Base-by-base conservation (phyloP, 768 basidiomycete genomes). In the Gloeostereum incarnatum region DNA sequence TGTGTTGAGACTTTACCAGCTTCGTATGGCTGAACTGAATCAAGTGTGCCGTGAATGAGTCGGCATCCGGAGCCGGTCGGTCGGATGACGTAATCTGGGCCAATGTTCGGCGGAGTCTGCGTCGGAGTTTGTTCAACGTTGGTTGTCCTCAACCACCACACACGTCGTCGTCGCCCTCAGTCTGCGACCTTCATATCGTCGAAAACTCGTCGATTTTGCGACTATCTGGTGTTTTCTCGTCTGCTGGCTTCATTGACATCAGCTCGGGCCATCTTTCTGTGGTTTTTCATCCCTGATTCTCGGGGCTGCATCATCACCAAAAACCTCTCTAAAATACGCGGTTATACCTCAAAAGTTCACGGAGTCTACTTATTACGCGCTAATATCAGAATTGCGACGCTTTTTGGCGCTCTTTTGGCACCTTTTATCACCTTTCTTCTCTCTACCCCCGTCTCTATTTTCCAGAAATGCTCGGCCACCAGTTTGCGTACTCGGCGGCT, bases 401-500 rank as follows among this genome's bases (percentile, higher is more conserved):
- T 31, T 16, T 36, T 32, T 13, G 24, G 6, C 19, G 4, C 2
- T 31, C 24, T 35, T 36, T 19, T 0, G 18, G 14, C 14, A 16
- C 23, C 26, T 7, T 6, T 26, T 21, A 6, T 14, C 25, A 10
- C 23, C n/a, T 14, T 35, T 7, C 13, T 11, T n/a, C 6, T 22
- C 30, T 22, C 13, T 5, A 10, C 23, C 6, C 21, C 36, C 14
- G 21, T 10, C 25, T n/a, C 13, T 32, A 24, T 31, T 33, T 39
- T 45, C 36, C 23, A 55, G 63, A 38, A 62, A 89, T 90, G 86
- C 70, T 88, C 40, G 86, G 86, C 48, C 86, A 89, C 64, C 83
- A 85, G 61, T 90, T 91, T 53, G 87, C 92, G 45, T 87, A 75
- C 61, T 96, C 93, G 19, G 81, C 88, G 53, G 93, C 92, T 38